These are phyloP conservation scores for Vitis labrusca DNA, from an alignment of 164 flowering plant species.

Conservation along the genomic window DNA sequence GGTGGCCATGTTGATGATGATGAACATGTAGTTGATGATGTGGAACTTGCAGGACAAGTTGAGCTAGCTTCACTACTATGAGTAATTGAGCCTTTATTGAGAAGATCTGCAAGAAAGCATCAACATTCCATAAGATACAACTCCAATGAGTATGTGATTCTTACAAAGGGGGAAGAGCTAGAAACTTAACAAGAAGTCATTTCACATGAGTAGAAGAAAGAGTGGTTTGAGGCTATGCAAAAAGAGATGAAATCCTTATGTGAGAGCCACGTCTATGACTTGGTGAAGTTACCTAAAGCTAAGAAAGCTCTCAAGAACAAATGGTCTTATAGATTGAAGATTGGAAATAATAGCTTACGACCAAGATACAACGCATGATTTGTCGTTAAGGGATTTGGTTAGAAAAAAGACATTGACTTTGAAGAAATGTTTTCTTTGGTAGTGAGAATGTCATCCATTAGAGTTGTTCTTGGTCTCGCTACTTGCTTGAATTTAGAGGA, in stretches of 20 bases:
- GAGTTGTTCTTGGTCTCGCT: neutral
- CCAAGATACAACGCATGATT: neutral
- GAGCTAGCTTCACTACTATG: too few species aligned
- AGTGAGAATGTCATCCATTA: too few species aligned
- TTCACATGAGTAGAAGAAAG: neutral
- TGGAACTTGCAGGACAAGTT: neutral
- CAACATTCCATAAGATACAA: neutral
- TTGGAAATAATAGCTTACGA: neutral
- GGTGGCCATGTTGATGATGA: neutral
- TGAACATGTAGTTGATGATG: neutral
- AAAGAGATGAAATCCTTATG: neutral
- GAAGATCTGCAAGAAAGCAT: neutral
- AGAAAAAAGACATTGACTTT: neutral
- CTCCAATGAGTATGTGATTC: neutral
- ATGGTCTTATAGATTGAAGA: neutral
- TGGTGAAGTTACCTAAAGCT: constrained; percentile 4
- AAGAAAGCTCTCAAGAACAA: neutral
- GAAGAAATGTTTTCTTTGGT: too few species aligned
- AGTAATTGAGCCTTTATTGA: too few species aligned
- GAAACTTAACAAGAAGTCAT: neutral
- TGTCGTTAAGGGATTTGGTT: neutral
- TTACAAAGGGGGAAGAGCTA: neutral
- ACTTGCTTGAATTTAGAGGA: neutral
- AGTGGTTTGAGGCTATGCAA: neutral
- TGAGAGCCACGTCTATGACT: neutral